Base-by-base conservation (phyloP, 2,329 filamentous ascomycete genomes). In the Elsinoe fawcettii region DNA sequence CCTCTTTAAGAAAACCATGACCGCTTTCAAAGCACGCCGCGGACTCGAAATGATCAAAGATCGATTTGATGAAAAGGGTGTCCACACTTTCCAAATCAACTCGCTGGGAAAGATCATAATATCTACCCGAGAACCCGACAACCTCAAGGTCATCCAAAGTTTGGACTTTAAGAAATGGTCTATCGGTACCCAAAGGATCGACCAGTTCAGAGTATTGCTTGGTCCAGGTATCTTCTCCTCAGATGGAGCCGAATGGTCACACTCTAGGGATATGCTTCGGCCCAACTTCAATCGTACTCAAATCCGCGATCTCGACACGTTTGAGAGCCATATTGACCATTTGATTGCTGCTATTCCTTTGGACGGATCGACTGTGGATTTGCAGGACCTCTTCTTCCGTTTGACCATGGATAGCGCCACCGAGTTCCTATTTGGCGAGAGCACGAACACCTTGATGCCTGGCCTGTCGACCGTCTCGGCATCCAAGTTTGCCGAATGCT, bases 321-420 rank as follows among this genome's bases (percentile, higher is more conserved):
- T 86, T 54, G 84, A 87, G 63, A 70, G 67, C 2, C 83, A 87
- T 69, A 74, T 85, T 14, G 68, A 74, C 30, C 73, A 78, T 23
- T 71, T 89, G 58, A 73, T 87, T 23, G 72, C 75, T n/a, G 75
- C 77, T 20, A 75, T 89, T 7, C 82, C 83, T 0, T 66, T 66
- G 0, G 71, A 80, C 58, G 77, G 83, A 47, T 69, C 73, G 1
- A 76, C 74, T 0, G 75, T 87, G 5, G 80, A 87, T 62, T 69
- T 87, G 23, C 79, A 82, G 65, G 75, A 79, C 6, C 69, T 86
- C 3, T 84, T 86, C 64, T 84, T 84, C 63, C 75, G 78, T 46
- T 75, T 86, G 65, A 84, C 83, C 0, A 73, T 87, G 20, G 84
- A 88, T 59, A 80, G 81, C 0, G 80, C 83, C 0, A 87, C 83